Conservation (phyloP, 192 early-diverging fungal genomes). For the Coemansia sp. region DNA sequence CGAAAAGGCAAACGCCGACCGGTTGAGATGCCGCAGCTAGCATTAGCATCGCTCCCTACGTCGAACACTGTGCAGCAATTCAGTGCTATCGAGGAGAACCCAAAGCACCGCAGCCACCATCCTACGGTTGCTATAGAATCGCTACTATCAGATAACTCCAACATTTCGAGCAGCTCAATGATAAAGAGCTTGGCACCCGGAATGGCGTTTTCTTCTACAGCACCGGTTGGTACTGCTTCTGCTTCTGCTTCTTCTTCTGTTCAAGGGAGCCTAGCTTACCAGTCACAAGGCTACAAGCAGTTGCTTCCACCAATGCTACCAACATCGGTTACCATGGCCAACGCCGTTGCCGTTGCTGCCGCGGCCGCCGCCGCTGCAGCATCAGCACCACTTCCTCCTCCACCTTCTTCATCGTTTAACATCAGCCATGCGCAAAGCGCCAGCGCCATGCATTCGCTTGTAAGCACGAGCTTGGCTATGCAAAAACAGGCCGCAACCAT, state of each 20-base stretch:
- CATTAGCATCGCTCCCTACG: background rate
- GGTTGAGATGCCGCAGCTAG: background rate
- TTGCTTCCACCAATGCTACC: constrained; percentile 3
- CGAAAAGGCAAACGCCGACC: background rate
- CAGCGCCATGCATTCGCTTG: constrained; percentile 1
- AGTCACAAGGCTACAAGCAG: background rate
- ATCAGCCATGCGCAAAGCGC: background rate
- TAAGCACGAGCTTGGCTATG: background rate
- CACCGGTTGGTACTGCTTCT: background rate
- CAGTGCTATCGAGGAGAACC: background rate
- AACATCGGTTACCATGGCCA: background rate
- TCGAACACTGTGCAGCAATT: background rate
- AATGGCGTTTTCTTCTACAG: background rate
- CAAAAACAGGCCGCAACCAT: constrained; percentile 1
- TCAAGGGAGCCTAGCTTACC: background rate
- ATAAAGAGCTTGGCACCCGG: background rate
- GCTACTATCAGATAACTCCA: background rate
- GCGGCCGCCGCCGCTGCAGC: background rate
- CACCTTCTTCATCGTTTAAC: background rate
- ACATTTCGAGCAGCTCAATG: background rate
- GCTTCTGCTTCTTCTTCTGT: no score
- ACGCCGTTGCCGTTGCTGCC: background rate
- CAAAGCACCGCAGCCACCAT: background rate
- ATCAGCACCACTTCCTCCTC: no score
- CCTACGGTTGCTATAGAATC: background rate